Evolutionary conservation across 1,139 yeast species (phyloP), one percentile per base, ranked within the genome.

Genomic region (Geotrichum siamense): DNA sequence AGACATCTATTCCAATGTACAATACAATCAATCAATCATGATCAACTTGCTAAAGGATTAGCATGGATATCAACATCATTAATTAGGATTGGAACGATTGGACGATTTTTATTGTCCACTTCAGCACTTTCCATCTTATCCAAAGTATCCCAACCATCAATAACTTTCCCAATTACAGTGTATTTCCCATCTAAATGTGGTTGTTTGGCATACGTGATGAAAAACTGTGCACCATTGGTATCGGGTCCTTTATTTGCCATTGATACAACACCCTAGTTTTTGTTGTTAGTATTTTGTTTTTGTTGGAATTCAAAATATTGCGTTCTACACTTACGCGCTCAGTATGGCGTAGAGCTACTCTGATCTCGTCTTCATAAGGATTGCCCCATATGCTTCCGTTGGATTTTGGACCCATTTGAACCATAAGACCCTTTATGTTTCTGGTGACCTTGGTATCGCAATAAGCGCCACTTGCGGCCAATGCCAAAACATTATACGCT

Each of bases 81-180:
- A 5, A 75, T 63, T 35, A 52, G 55, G 5, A 65, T 51, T 5
- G 67, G 64, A 13, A 63, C 57, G 16, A 59, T 47, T 1, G 79
- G 78, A 44, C 67, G 62, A 41, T 63, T 63, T 50, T 65, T 64
- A 43, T 59, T 62, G 45, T 65, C 70, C 2, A 70, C 72, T 9
- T 61, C 53, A 0, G 63, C 59, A 1, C 49, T 45, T 49, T 73
- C 76, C 27, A 76, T 51, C 34, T 56, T 57, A 5, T 61, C 61
- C 23, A 76, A 56, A 8, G 45, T 43, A 20, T 61, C 65, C 16
- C 53, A 48, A 1, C 64, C 64, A 26, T 69, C 74, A 33, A 75
- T 61, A 6, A 76, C 64, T 48, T 69, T 71, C 2, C 82, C 83
- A 57, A 78, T 76, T 0, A 77, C 72, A 12, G 79, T 78, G 52